A percentile compares a stretch with the other conserved stretches of the same genome.
Conservation (phyloP, 176 grass and related monocot genomes). For the Tillandsia leiboldiana region DNA sequence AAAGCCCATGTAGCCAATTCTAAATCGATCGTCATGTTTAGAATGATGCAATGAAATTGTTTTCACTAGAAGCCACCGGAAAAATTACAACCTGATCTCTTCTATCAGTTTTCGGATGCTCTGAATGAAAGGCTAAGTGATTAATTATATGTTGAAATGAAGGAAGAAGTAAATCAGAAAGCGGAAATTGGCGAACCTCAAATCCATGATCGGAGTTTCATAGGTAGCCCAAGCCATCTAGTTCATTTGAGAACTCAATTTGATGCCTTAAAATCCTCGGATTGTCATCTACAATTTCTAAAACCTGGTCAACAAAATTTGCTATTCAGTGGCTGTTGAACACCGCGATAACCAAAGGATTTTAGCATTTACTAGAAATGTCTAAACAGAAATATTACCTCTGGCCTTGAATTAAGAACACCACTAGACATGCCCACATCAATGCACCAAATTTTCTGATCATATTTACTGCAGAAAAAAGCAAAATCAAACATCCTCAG, state of each 20-base stretch:
- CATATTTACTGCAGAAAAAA: conserved; percentile 59
- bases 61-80: neutral
- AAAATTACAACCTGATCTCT: neutral
- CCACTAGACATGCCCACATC: conserved; percentile 96
- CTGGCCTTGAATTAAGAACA: conserved; percentile 70
- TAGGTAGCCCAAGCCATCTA: conserved; percentile 58
- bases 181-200: neutral
- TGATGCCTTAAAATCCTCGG: conserved; percentile 56
- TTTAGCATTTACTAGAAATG: neutral
- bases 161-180: neutral
- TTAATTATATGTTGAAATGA: neutral
- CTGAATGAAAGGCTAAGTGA: neutral
- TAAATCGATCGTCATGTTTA: neutral
- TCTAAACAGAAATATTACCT: conserved; percentile 38
- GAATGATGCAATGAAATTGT: neutral
- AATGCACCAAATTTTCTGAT: conserved; percentile 78
- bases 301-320: conserved; percentile 44
- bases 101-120: neutral
- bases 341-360: neutral
- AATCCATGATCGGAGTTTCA: conserved; percentile 17
- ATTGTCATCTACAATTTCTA: conserved; percentile 82
- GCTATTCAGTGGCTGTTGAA: conserved; percentile 2
- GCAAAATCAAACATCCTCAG: neutral
- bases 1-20: neutral
- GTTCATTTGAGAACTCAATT: conserved; percentile 37